These are phyloP conservation scores for Globisporangium uncinulatum DNA, from an alignment of 352 stramenopile genomes.

Conservation along the genomic window DNA sequence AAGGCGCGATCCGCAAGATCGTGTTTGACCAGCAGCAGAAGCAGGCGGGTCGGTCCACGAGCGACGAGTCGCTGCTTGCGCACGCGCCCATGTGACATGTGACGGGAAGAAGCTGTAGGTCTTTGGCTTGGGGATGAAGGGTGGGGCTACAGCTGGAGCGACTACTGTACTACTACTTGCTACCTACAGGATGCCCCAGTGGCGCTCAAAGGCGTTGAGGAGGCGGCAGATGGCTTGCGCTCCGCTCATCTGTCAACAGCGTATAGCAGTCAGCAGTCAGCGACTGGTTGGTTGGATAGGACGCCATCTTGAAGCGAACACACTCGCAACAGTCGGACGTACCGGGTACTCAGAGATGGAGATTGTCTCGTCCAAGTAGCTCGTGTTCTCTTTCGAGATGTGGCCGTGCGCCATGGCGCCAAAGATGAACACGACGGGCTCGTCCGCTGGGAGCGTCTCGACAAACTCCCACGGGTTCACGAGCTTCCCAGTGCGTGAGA, in stretches of 20 bases:
- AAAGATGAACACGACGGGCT: conserved; percentile 97
- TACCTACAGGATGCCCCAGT: conserved; percentile 97
- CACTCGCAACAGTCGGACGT: not conserved
- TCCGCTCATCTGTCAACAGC: conserved; percentile 81
- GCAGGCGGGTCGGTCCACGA: conserved; percentile 87
- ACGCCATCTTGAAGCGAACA: not conserved
- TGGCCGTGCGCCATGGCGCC: conserved; percentile 96
- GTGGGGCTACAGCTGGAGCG: conserved; percentile 1
- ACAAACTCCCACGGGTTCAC: conserved; percentile 96
- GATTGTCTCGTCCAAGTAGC: conserved; percentile 97
- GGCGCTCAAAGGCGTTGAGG: conserved; percentile 96
- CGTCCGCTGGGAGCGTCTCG: conserved; percentile 84
- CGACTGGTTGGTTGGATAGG: too few species aligned
- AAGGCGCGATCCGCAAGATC: conserved; percentile 99
- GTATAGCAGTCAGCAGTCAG: not conserved
- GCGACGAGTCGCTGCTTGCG: conserved; percentile 92
- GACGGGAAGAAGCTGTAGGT: not conserved
- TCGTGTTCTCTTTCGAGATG: conserved; percentile 96
- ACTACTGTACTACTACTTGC: not conserved
- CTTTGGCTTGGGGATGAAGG: not conserved
- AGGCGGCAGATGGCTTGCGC: conserved; percentile 96
- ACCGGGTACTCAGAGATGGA: conserved; percentile 97
- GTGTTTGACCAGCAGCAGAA: conserved; percentile 95
- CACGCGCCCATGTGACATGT: conserved; percentile 82
- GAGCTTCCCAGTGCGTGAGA: conserved; percentile 91